Base-by-base conservation (phyloP, 208 protist genomes). In the Histomonas meleagridis region DNA sequence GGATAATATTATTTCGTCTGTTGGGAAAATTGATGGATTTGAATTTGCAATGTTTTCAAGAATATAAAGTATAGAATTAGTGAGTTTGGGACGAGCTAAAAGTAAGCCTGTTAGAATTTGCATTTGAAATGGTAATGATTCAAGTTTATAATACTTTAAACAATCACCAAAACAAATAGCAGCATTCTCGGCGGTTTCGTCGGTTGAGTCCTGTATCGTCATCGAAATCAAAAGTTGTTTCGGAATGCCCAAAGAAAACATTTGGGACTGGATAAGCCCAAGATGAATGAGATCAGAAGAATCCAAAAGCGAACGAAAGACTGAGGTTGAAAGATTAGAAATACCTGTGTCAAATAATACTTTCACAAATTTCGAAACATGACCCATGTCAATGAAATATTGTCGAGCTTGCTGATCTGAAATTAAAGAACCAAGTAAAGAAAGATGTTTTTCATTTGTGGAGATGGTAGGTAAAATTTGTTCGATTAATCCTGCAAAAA, bases 341-440 rank as follows among this genome's bases (percentile, higher is more conserved):
- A 86, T n/a, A 48, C 55, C 55, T 55, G 35, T 32, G 32, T 86
- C 40, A 48, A 86, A 86, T 55, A 86, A 55, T 38, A n/a, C 46
- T 14, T 32, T 46, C 9, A 86, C 43, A 51, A 86, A 32, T 43
- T 46, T 86, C 38, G 76, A 46, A 86, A 86, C 55, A 86, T 86
- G 76, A 18, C 76, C 76, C 76, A 86, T 86, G 38, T 86, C 76
- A 55, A 32, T 43, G 38, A 86, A 86, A 43, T 86, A 86, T 46
- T 86, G 43, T 32, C 76, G 43, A 21, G 76, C n/a, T 86, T 86
- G 76, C 2, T 9, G 46, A 38, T 86, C 46, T 28, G n/a, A 46
- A 16, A 86, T 26, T 2, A 86, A 16, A 51, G 46, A 49, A 26
- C 46, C 43, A 3, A 86, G 26, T 16, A 86, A 43, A 28, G 43